Evolutionary conservation across 176 grass and related monocot species (phyloP), one percentile per base, ranked within the genome.

Genomic region (Cocos nucifera): DNA sequence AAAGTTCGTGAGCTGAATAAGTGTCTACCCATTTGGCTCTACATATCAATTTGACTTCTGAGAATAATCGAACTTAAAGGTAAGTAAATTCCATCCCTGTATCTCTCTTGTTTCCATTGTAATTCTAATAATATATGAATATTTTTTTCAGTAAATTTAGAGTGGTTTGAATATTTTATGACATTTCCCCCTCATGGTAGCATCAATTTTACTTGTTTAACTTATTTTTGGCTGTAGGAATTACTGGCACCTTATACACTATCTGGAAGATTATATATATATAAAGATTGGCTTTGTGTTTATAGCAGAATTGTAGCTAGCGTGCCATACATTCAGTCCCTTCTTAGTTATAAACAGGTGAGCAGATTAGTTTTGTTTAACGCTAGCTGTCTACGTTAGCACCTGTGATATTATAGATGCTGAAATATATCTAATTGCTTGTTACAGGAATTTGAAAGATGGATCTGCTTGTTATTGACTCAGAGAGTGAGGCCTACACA

Each of bases 391-490:
- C 35, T 44, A 44, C 0, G 35, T 12, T 44, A 44, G 10, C 35
- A 39, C 35, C 7, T 39, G 35, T 39, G 35, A 12, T 39, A 39
- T 39, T 39, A 14, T 12, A 44, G 35, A 44, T 44, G 10, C 35
- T 44, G 35, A 44, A 12, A 44, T 44, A 44, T 9, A 44, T 44
- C 35, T 44, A 44, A 44, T 12, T 9, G 49, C 50, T 27, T 55
- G 4, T 61, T 56, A 17, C 22, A 66, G 57, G 57, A 44, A 30
- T 12, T 51, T 29, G 50, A 56, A 78, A 29, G 39, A 98, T 98
- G 93, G 84, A 89, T 76, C 20, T 77, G 19, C 71, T 78, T 82
- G 69, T 74, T 76, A 21, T 73, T 70, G 84, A 98, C 29, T 92
- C 84, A 17, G 87, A 92, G 44, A 78, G 61, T 54, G 92, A 88